Percentiles rank a stretch among this genome's conserved stretches.
Conservation (phyloP, 352 stramenopile genomes). For the Globisporangium canariense region DNA sequence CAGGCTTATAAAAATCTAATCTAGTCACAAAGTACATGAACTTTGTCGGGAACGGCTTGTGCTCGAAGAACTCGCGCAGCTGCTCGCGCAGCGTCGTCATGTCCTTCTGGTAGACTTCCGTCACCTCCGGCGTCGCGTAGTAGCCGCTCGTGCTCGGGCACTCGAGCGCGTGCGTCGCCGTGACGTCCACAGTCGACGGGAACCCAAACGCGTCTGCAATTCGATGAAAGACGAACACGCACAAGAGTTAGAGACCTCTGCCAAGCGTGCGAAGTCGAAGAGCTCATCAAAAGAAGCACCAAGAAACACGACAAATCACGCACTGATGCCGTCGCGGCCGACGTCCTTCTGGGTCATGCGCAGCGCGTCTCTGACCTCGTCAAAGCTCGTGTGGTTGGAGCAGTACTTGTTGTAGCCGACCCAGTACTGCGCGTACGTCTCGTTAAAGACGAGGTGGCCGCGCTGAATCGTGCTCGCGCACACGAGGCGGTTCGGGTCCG, state of each 20-base stretch:
- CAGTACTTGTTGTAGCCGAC: conserved; percentile 89
- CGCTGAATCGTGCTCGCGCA: conserved; percentile 80
- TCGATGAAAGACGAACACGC: neutral
- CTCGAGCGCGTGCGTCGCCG: conserved; percentile 55
- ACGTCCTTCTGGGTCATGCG: conserved; percentile 72
- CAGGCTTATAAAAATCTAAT: conserved; percentile 72
- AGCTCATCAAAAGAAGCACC: neutral
- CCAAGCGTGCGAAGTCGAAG: neutral
- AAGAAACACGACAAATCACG: conserved; percentile 20
- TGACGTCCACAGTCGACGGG: conserved; percentile 57
- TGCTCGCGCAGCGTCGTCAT: conserved; percentile 62
- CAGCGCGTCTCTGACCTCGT: conserved; percentile 66
- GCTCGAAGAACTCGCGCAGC: conserved; percentile 75
- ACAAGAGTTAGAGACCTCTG: neutral
- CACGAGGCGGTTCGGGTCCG: conserved; percentile 75
- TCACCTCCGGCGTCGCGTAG: conserved; percentile 64
- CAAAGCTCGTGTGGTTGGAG: conserved; percentile 64
- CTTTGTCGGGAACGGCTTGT: conserved; percentile 79
- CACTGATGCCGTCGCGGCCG: conserved; percentile 72
- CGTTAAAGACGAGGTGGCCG: conserved; percentile 83
- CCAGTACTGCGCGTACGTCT: conserved; percentile 88
- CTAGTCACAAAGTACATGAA: conserved; percentile 85
- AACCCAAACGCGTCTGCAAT: conserved; percentile 55
- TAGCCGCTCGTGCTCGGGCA: conserved; percentile 60
- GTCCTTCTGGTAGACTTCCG: conserved; percentile 64